Percentiles rank a stretch among this genome's conserved stretches.
phyloP scores from a whole-genome alignment of 208 protist genomes.

The Polymyxa betae region DNA sequence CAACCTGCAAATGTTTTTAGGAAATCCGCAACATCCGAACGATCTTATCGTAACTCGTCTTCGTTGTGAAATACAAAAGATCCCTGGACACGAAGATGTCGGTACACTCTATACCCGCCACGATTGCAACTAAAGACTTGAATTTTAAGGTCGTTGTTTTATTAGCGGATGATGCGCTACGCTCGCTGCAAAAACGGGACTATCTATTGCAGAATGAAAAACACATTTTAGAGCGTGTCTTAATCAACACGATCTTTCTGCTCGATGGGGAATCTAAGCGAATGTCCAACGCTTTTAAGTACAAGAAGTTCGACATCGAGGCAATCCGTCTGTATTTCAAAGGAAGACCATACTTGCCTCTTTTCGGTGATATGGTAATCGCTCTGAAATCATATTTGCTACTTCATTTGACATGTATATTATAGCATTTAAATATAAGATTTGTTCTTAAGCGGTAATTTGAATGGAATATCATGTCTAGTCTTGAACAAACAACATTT shows the following conservation, averaged over 20 bases:
- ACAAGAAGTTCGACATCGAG: constrained; percentile 13
- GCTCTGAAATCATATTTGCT: not conserved
- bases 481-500: not conserved
- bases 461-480: not conserved
- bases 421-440: constrained; percentile 39
- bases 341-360: constrained; percentile 5
- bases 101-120: not conserved
- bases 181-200: not conserved
- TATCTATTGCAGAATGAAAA: constrained; percentile 54
- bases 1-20: constrained; percentile 57
- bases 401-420: not conserved
- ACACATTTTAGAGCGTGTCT: constrained; percentile 46
- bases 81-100: constrained; percentile 24
- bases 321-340: not conserved
- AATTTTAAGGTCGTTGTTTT: not conserved
- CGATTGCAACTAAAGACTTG: not conserved
- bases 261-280: constrained; percentile 49
- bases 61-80: constrained; percentile 53
- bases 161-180: constrained; percentile 48
- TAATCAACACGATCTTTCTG: constrained; percentile 57
- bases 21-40: constrained; percentile 55
- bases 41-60: constrained; percentile 47
- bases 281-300: constrained; percentile 37
- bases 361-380: constrained; percentile 36
- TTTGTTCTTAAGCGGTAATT: not conserved